A percentile compares a stretch with the other conserved stretches of the same genome.
Evolutionary conservation across 2,329 filamentous ascomycete species (phyloP).

Genomic region (Colletotrichum sp.): DNA sequence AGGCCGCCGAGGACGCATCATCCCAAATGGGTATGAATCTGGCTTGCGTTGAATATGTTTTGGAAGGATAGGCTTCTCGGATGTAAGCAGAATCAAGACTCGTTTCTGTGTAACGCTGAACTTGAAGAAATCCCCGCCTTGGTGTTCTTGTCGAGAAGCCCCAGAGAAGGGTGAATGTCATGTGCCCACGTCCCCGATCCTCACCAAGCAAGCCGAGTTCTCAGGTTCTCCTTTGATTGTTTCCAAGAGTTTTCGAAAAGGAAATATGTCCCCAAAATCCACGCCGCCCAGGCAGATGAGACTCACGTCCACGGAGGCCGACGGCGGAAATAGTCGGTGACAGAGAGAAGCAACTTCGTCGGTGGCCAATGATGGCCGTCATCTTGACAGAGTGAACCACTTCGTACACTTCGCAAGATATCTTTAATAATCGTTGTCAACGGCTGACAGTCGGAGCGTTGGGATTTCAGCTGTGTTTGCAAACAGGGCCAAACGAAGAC

Average conservation of each 20-base stretch:
- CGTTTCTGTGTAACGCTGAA: neutral
- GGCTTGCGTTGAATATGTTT: neutral
- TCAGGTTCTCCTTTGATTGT: neutral
- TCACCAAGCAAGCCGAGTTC: neutral
- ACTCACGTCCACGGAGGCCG: neutral
- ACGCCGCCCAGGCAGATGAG: neutral
- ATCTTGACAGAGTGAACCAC: neutral
- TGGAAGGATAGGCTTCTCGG: neutral
- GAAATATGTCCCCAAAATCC: neutral
- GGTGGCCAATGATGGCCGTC: neutral
- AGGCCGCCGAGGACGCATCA: neutral
- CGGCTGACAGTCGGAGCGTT: neutral
- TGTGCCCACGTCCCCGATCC: neutral
- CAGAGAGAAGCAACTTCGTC: neutral
- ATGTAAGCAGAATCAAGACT: neutral
- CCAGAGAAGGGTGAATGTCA: neutral
- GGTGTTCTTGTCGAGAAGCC: neutral
- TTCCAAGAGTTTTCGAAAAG: neutral
- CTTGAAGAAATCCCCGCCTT: neutral
- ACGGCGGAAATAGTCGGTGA: neutral
- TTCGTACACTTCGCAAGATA: neutral
- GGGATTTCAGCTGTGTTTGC: neutral
- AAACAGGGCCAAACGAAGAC: neutral
- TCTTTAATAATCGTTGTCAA: neutral
- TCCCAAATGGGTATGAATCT: neutral